Conservation (phyloP, 805 yeast genomes). For the Tetrapisispora phaffii region DNA sequence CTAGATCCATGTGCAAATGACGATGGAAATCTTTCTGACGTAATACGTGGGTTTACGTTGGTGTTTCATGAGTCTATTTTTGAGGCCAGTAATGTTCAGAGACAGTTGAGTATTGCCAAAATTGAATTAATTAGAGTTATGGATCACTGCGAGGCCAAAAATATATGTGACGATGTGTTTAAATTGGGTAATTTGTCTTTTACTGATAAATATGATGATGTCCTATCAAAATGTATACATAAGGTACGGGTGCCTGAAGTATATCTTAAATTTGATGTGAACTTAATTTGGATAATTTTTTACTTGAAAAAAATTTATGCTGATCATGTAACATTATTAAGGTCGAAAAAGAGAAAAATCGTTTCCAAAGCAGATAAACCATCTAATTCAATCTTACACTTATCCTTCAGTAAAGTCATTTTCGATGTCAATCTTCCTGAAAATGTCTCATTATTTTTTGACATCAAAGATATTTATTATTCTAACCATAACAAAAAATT, state of each 20-base stretch:
- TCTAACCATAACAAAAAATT: constrained; percentile 3
- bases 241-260: constrained; percentile 13
- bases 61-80: constrained; percentile 16
- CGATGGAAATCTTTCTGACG: constrained; percentile 14
- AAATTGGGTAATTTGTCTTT: constrained; percentile 11
- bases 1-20: constrained; percentile 19
- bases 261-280: constrained; percentile 22
- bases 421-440: constrained; percentile 23
- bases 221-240: background rate
- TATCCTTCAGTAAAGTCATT: constrained; percentile 13
- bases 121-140: constrained; percentile 17
- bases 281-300: constrained; percentile 22
- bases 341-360: background rate
- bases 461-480: constrained; percentile 7
- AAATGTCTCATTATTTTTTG: constrained; percentile 16
- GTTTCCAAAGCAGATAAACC: background rate
- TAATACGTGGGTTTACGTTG: constrained; percentile 20
- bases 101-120: constrained; percentile 10
- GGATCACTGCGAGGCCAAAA: constrained; percentile 10
- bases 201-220: background rate
- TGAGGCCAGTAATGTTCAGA: constrained; percentile 4
- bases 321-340: background rate
- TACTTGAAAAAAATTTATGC: constrained; percentile 5
- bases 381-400: background rate
- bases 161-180: constrained; percentile 13